phyloP scores from a whole-genome alignment of 306 rosid genomes.

The Psophocarpus tetragonolobus region DNA sequence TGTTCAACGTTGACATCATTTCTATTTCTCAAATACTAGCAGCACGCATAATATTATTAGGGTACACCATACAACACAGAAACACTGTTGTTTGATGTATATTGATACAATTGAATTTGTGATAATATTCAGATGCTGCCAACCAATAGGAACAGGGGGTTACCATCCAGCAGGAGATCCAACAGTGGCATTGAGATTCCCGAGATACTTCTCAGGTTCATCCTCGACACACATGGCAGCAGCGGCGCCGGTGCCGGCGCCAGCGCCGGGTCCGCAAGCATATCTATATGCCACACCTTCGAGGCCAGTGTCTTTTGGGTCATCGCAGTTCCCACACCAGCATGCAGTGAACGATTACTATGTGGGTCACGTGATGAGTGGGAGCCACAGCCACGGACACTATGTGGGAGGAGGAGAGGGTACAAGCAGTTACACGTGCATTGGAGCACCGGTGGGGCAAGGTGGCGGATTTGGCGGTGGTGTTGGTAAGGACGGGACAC shows the following conservation, averaged over 20 bases:
- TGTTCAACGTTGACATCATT: background rate
- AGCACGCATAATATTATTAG: background rate
- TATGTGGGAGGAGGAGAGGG: slow-evolving; percentile 24
- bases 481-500: slow-evolving; percentile 47
- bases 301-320: slow-evolving; percentile 44
- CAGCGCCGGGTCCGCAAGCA: slow-evolving; percentile 31
- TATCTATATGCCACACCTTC: slow-evolving; percentile 64
- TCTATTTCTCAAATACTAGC: background rate
- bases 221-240: slow-evolving; percentile 53
- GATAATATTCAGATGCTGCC: slow-evolving; percentile 63
- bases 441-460: slow-evolving; percentile 91
- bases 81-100: no score
- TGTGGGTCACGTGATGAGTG: slow-evolving; percentile 66
- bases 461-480: slow-evolving; percentile 4
- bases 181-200: slow-evolving; percentile 64
- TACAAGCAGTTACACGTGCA: slow-evolving; percentile 56
- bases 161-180: slow-evolving; percentile 69
- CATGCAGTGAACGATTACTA: slow-evolving; percentile 59
- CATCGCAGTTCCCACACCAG: slow-evolving; percentile 56
- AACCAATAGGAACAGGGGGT: slow-evolving; percentile 55
- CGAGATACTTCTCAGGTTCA: slow-evolving; percentile 73
- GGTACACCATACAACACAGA: background rate
- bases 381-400: slow-evolving; percentile 24
- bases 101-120: background rate
- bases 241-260: slow-evolving; percentile 16